These are phyloP conservation scores for Penicillium argentinense DNA, from an alignment of 495 filamentous ascomycete species.

Conservation along the genomic window DNA sequence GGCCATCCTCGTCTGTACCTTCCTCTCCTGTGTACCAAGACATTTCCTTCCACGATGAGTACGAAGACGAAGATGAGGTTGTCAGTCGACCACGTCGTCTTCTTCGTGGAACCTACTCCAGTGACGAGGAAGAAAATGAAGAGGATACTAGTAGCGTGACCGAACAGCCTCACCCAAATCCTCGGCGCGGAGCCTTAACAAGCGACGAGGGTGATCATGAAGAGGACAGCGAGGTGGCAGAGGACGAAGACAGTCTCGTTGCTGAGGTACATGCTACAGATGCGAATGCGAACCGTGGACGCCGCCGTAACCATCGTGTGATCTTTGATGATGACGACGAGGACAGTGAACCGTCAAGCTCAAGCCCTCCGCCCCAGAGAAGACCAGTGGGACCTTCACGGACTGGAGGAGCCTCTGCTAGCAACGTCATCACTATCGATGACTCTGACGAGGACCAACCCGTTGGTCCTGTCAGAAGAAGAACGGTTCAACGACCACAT, in stretches of 20 bases:
- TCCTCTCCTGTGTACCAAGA: no score
- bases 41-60: no score
- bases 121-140: not conserved
- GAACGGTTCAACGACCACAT: constrained; percentile 18
- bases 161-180: no score
- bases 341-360: constrained; percentile 4
- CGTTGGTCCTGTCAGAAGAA: constrained; percentile 25
- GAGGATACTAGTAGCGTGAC: no score
- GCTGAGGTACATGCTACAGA: not conserved
- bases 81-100: not conserved
- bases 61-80: constrained; percentile 12
- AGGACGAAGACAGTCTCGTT: not conserved
- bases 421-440: constrained; percentile 25
- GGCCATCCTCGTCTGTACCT: no score
- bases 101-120: not conserved
- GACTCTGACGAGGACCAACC: constrained; percentile 30
- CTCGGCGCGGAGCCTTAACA: not conserved
- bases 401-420: constrained; percentile 1
- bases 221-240: not conserved
- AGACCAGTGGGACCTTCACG: constrained; percentile 1
- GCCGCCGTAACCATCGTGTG: not conserved
- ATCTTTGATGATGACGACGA: constrained; percentile 3
- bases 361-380: constrained; percentile 14
- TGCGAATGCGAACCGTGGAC: not conserved
- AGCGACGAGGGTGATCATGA: not conserved